A percentile compares a stretch with the other conserved stretches of the same genome.
phyloP scores from a whole-genome alignment of 441 rosid genomes.

The Cnidoscolus chayamansa region DNA sequence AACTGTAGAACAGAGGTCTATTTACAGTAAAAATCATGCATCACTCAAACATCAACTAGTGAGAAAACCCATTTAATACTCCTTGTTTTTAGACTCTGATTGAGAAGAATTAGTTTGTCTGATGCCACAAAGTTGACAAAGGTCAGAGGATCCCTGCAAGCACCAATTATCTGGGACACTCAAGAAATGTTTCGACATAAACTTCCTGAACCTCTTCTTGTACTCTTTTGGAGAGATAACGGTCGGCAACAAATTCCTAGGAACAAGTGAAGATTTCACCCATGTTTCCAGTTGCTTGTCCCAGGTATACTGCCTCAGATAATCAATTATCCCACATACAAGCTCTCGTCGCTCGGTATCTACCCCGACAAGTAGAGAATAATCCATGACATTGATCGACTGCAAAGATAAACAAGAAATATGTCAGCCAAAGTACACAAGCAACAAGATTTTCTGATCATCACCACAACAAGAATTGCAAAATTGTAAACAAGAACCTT shows the following conservation, averaged over 20 bases:
- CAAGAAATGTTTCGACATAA: constrained; percentile 76
- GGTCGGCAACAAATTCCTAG: constrained; percentile 77
- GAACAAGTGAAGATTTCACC: constrained; percentile 89
- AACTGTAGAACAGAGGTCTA: constrained; percentile 20
- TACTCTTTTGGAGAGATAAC: constrained; percentile 89
- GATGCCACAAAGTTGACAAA: constrained; percentile 44
- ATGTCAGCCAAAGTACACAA: constrained; percentile 5
- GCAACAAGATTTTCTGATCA: neutral
- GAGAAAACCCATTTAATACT: constrained; percentile 11
- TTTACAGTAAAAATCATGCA: constrained; percentile 30
- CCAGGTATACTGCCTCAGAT: constrained; percentile 95
- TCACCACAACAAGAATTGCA: neutral
- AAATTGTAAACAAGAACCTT: neutral
- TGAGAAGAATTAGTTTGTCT: constrained; percentile 22
- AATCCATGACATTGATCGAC: constrained; percentile 96
- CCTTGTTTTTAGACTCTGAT: constrained; percentile 22
- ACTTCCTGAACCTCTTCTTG: constrained; percentile 89
- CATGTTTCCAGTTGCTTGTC: constrained; percentile 96
- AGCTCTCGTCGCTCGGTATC: constrained; percentile 65
- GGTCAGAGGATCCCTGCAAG: constrained; percentile 35
- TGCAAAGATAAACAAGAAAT: constrained; percentile 32
- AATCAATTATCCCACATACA: constrained; percentile 95
- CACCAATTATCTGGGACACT: constrained; percentile 95
- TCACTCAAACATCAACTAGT: constrained; percentile 1
- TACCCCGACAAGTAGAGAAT: constrained; percentile 88